phyloP scores from a whole-genome alignment of 768 basidiomycete species.

The Termitomyces sp. region DNA sequence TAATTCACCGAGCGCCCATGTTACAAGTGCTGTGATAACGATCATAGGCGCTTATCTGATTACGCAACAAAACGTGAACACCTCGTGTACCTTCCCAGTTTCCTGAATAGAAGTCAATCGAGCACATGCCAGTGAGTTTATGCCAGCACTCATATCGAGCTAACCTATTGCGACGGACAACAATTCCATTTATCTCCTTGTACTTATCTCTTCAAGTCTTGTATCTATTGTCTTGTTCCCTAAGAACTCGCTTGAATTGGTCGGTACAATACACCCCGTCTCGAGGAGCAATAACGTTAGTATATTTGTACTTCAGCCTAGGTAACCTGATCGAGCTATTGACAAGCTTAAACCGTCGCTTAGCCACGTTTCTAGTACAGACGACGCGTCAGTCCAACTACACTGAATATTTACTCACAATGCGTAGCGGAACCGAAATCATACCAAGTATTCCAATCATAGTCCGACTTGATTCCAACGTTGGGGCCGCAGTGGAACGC shows the following conservation, averaged over 20 bases:
- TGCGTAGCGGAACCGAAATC: not conserved
- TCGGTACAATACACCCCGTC: not conserved
- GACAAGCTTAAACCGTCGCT: not conserved
- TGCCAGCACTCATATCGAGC: not conserved
- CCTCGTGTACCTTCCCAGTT: conserved; percentile 3
- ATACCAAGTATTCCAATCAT: not conserved
- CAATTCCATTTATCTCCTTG: not conserved
- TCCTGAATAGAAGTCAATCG: not conserved
- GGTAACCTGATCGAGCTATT: not conserved
- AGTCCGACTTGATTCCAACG: not conserved
- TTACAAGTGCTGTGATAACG: not conserved
- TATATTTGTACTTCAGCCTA: not conserved
- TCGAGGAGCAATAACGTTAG: not conserved
- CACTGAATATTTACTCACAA: not conserved
- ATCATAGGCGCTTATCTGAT: conserved; percentile 2
- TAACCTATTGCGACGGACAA: not conserved
- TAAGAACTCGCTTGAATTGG: not conserved
- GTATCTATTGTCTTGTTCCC: not conserved
- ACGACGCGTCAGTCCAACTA: not conserved
- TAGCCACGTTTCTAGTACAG: not conserved
- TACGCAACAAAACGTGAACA: not conserved
- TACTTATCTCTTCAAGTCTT: not conserved
- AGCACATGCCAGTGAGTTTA: not conserved
- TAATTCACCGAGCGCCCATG: not conserved
- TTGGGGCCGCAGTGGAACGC: too few species aligned